A percentile compares a stretch with the other conserved stretches of the same genome.
Conservation (phyloP, 2,329 filamentous ascomycete species). For the Aspergillus tamarii region DNA sequence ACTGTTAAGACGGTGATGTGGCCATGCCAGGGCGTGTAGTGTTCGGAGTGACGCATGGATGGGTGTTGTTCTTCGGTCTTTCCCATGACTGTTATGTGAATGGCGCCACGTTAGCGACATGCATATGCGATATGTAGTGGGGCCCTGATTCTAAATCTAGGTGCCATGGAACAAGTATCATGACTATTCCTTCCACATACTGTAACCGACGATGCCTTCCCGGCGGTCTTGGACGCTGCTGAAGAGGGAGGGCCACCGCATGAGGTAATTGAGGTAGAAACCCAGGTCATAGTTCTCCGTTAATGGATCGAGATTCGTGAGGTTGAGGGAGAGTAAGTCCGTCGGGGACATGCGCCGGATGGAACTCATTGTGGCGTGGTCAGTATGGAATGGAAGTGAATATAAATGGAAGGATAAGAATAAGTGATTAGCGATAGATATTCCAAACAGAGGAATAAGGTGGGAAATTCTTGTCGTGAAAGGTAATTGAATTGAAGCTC, state of each 20-base stretch:
- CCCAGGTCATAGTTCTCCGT: slow-evolving; percentile 97
- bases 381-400: neutral
- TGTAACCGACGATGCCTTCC: slow-evolving; percentile 93
- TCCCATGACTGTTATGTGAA: slow-evolving; percentile 73
- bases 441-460: neutral
- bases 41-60: slow-evolving; percentile 72
- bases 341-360: slow-evolving; percentile 82
- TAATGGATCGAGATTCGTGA: slow-evolving; percentile 91
- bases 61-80: slow-evolving; percentile 89
- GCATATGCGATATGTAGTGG: neutral
- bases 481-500: neutral
- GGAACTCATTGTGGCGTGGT: slow-evolving; percentile 66
- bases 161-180: slow-evolving; percentile 5
- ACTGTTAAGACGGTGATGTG: slow-evolving; percentile 97
- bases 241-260: slow-evolving; percentile 94
- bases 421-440: slow-evolving; percentile 6
- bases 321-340: slow-evolving; percentile 87
- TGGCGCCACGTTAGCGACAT: slow-evolving; percentile 4
- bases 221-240: slow-evolving; percentile 84
- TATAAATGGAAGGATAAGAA: neutral
- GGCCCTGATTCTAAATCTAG: slow-evolving; percentile 1
- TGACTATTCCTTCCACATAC: slow-evolving; percentile 55
- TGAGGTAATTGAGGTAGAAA: slow-evolving; percentile 95
- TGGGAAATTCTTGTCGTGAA: neutral
- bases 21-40: slow-evolving; percentile 99